Evolutionary conservation across 331 rosid genomes (phyloP).

Genomic region (Dryas integrifolia): DNA sequence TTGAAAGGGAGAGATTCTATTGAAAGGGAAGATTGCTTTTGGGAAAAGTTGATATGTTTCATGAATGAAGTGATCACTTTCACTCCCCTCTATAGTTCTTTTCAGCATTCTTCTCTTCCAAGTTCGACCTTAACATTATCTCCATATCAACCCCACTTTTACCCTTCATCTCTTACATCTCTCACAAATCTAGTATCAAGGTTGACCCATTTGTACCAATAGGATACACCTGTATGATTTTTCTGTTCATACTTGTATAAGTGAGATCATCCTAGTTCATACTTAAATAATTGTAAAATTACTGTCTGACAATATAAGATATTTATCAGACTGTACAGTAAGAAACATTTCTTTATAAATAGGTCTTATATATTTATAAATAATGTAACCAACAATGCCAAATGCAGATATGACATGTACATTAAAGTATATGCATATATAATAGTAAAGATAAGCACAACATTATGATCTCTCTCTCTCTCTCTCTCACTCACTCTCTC

Average conservation of each 20-base stretch:
- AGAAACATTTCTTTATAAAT: too few relatives aligned
- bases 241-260: too few relatives aligned
- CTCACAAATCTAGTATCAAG: neutral
- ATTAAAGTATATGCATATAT: too few relatives aligned
- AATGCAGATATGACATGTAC: too few relatives aligned
- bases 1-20: slow-evolving; percentile 39
- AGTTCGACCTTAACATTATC: slow-evolving; percentile 34
- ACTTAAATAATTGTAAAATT: too few relatives aligned
- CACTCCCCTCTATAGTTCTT: slow-evolving; percentile 9
- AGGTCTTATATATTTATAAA: too few relatives aligned
- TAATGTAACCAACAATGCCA: too few relatives aligned
- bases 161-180: neutral
- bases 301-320: too few relatives aligned
- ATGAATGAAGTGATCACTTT: slow-evolving; percentile 23
- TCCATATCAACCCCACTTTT: slow-evolving; percentile 14
- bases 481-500: neutral
- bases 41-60: slow-evolving; percentile 6
- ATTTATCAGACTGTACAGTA: too few relatives aligned
- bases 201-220: too few relatives aligned
- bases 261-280: too few relatives aligned
- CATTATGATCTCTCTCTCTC: neutral
- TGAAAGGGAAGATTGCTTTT: slow-evolving; percentile 21
- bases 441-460: neutral
- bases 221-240: too few relatives aligned
- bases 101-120: slow-evolving; percentile 1